Evolutionary conservation across 805 yeast species (phyloP), one percentile per base, ranked within the genome.

Genomic region (Suhomyces prunicola): DNA sequence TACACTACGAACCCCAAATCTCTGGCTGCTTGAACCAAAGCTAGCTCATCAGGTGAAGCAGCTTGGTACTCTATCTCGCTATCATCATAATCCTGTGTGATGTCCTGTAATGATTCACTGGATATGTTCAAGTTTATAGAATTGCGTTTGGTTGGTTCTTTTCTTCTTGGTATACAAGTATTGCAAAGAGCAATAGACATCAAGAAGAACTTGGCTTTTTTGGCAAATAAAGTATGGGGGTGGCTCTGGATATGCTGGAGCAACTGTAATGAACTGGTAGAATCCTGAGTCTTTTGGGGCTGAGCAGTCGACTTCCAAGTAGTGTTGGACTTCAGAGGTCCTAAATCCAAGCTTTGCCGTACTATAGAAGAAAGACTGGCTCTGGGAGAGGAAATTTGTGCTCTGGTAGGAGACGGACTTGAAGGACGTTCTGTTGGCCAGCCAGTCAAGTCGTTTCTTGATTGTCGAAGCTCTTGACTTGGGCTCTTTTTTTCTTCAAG

Each of bases 1-100:
- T 75, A 78, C 6, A 92, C 88, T n/a, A 92, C 84, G 67, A 78
- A 94, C 0, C 99, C 99, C 77, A 94, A 78, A 64, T 94, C 99
- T 59, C 97, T 79, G 0, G 99, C 99, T 1, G 98, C 99, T 46
- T 87, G 83, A 2, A 94, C 93, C 29, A 94, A 73, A 0, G 99
- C 99, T 48, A 92, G 71, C 67, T 94, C 99, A 70, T 94, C 99
- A 0, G 99, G 99, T 0, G 97, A 92, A 0, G 98, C 85, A 0
- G 98, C 90, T 65, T 93, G 97, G 62, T 94, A 94, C 52, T 83
- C 85, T 23, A 91, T 81, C 22, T 77, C 73, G 6, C 52, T 46
- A 7, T 51, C 53, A 12, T 49, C 57, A 4, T 49, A 52, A 5
- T 44, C 51, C 6, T 55, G 60, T 10, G 41, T 47, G 4, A 44